Base-by-base conservation (phyloP, 1,284 basidiomycete genomes). In the Ceratobasidium sp. region DNA sequence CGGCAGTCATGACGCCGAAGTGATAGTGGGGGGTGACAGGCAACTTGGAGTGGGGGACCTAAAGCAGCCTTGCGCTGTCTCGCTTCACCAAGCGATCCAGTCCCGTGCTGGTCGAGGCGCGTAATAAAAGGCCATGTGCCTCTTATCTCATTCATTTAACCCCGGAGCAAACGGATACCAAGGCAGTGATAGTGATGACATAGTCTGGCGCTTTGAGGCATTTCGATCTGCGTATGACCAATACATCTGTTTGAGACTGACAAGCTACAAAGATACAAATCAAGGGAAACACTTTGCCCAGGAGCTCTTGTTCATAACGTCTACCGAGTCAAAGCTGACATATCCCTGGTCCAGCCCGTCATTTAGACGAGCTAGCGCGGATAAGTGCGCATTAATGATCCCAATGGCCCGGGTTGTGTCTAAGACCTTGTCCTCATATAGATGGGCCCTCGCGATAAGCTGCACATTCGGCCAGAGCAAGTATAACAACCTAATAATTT, bases 1-100 rank as follows among this genome's bases (percentile, higher is more conserved):
- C 44, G 46, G 54, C 58, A 38, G n/a, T 18, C 67, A 70, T 70
- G 67, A 38, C 44, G 66, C 35, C 35, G 11, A 43, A 58, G 55
- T 47, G 43, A 26, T 21, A 30, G 61, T 26, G 26, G 43, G 43
- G 52, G 49, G 32, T 70, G 64, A 67, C 38, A 55, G 50, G 49
- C 28, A 38, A 38, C 11, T 5, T 38, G 35, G n/a, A 38, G 35
- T 11, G 6, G 35, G 11, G 50, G n/a, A 28, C 18, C 41, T 67
- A 35, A 57, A 67, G 26, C 49, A 23, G 50, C 35, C 21, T 54
- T 46, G 28, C 55, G 58, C 38, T 59, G 58, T 59, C 64, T 55
- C 64, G 50, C 49, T 26, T 44, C 32, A 21, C 14, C 50, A 67
- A 67, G 64, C 64, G 64, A 38, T 11, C 50, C n/a, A 38, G 38